Base-by-base conservation (phyloP, 2,329 filamentous ascomycete species). In the Scedosporium apiospermum region DNA sequence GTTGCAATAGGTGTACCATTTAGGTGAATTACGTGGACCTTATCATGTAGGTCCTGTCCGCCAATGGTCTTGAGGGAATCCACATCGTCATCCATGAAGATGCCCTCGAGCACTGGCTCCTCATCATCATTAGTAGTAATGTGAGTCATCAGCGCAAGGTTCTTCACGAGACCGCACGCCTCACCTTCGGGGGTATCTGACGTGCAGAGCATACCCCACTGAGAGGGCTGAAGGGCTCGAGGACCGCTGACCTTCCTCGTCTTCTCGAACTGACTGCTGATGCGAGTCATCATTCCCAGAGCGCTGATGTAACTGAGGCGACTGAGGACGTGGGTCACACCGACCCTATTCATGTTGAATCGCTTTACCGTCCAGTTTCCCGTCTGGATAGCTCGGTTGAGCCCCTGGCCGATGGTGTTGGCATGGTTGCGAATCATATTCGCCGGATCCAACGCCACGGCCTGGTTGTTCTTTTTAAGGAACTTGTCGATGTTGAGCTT, bases 151-250 rank as follows among this genome's bases (percentile, higher is more conserved):
- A 99, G 80, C 7, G 95, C 95, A 78, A 99, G 76, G 71, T 99
- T 99, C 81, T 99, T 99, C 68, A 99, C 93, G 63, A 99, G 78
- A 81, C 95, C 95, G 77, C 95, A 99, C 10, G 95, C 93, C 78
- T 99, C 95, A 76, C 95, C 95, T 87, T 99, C 95, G 6, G 95
- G 95, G 0, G 95, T 99, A 80, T 99, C 95, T 10, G 95, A 96
- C 0, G 93, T 90, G 72, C 95, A 99, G 62, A 99, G 81, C 93
- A 99, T 97, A 68, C 95, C 95, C 78, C 96, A 99, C 68, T 99
- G 95, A 0, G 95, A 99, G 6, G 95, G 93, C 71, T 99, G 95
- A 58, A 99, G 81, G 18, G 96, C 95, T 83, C 95, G 88, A 69
- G 96, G 95, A 67, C 96, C 96, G 71, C 88, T 93, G 65, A 99